Base-by-base conservation (phyloP, 2,329 filamentous ascomycete genomes). In the Neonectria sp. region DNA sequence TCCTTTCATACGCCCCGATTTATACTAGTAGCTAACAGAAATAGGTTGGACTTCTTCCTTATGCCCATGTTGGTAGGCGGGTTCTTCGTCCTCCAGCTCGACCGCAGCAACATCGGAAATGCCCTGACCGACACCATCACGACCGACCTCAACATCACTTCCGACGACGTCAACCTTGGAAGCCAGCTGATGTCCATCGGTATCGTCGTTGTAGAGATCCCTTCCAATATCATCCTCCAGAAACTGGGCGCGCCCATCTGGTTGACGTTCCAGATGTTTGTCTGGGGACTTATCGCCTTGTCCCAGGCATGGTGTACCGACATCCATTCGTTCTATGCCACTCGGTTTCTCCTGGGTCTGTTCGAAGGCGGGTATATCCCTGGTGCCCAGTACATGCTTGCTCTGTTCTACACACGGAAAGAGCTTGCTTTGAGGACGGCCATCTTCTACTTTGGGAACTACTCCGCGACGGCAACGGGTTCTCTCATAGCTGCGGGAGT, bases 121-220 rank as follows among this genome's bases (percentile, higher is more conserved):
- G 86, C 85, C 7, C 69, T 88, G 9, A 87, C 85, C 3, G 85
- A 86, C 45, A 83, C 81, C 13, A 82, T 88, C 56, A 81, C 83
- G 7, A 67, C 80, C 13, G 85, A 87, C 59, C 78, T 87, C 1
- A 76, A 79, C 15, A 84, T 88, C 60, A 84, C 80, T 0, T 84
- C 85, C 17, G 82, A 86, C 68, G 81, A 87, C 45, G 82, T 86
- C 65, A 88, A 87, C 43, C 73, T 86, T 6, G 86, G 86, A 6
- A 81, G 83, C 6, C 84, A 86, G 65, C 77, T 88, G 52, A 78
- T 86, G 21, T 82, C 81, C 0, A 78, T 82, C 2, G 84, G 84
- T 0, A 86, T 87, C n/a, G 82, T 87, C 17, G 71, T 86, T 6
- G 78, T 80, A 4, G 79, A 84, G 13, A 70, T 75, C 0, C 71